Evolutionary conservation across 2,329 filamentous ascomycete species (phyloP).

Genomic region (Cryphonectria radicalis): DNA sequence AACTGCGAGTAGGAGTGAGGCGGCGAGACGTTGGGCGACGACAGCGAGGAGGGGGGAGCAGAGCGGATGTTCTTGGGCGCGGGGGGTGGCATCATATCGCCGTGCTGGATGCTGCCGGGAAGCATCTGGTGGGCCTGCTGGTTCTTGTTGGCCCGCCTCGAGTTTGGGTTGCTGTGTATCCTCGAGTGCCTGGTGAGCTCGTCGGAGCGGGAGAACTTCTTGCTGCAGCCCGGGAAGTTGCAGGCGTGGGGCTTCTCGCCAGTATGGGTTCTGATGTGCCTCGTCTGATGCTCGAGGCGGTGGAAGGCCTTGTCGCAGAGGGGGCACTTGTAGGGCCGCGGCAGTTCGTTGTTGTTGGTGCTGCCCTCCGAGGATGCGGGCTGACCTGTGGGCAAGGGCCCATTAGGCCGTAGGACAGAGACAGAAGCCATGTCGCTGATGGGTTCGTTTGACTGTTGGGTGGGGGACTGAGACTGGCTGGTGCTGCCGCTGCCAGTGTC

Average conservation of each 20-base stretch:
- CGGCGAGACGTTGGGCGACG: slow-evolving; percentile 94
- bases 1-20: slow-evolving; percentile 85
- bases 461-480: slow-evolving; percentile 35
- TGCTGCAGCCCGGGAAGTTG: slow-evolving; percentile 87
- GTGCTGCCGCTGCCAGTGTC: slow-evolving; percentile 29
- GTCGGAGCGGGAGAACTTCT: slow-evolving; percentile 95
- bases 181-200: slow-evolving; percentile 95
- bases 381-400: slow-evolving; percentile 65
- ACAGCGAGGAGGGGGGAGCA: slow-evolving; percentile 82
- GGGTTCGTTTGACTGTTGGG: slow-evolving; percentile 35
- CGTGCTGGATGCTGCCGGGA: slow-evolving; percentile 50
- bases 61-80: slow-evolving; percentile 82
- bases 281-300: slow-evolving; percentile 89
- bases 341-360: slow-evolving; percentile 68
- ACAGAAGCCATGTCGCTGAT: slow-evolving; percentile 56
- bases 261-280: slow-evolving; percentile 94
- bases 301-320: slow-evolving; percentile 99
- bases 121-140: slow-evolving; percentile 52
- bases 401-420: slow-evolving; percentile 64
- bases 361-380: slow-evolving; percentile 53
- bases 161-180: slow-evolving; percentile 99
- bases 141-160: slow-evolving; percentile 85
- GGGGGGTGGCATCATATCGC: slow-evolving; percentile 79
- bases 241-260: slow-evolving; percentile 98
- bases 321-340: slow-evolving; percentile 96